A percentile compares a stretch with the other conserved stretches of the same genome.
These are phyloP conservation scores for Cardiospermum halicacabum DNA, from an alignment of 345 rosid species.

Conservation along the genomic window DNA sequence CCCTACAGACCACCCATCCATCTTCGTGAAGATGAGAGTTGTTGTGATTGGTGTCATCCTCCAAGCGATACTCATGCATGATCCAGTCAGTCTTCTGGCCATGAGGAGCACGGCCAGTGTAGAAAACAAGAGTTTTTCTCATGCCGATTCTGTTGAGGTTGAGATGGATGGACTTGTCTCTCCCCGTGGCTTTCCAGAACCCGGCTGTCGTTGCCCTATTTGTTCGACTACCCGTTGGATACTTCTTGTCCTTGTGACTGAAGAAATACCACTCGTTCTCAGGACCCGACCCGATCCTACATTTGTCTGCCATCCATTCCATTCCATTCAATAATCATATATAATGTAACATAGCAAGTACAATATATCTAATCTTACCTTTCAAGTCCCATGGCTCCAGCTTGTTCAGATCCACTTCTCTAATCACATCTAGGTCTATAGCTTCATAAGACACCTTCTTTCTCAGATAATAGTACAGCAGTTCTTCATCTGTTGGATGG, in stretches of 20 bases:
- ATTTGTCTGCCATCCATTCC: constrained; percentile 83
- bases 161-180: constrained; percentile 91
- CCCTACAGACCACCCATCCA: constrained; percentile 66
- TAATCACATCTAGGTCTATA: constrained; percentile 88
- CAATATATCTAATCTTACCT: constrained; percentile 35
- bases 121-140: constrained; percentile 98
- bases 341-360: neutral
- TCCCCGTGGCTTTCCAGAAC: constrained; percentile 99
- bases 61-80: constrained; percentile 98
- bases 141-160: constrained; percentile 79
- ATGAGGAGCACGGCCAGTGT: constrained; percentile 98
- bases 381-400: constrained; percentile 99
- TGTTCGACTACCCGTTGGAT: constrained; percentile 95
- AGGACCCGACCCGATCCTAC: constrained; percentile 91
- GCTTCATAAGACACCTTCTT: constrained; percentile 96
- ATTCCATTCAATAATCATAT: too few species aligned
- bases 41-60: constrained; percentile 35
- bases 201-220: constrained; percentile 97
- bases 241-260: constrained; percentile 99
- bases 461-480: constrained; percentile 81
- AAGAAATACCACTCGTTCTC: constrained; percentile 98
- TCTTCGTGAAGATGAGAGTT: constrained; percentile 48
- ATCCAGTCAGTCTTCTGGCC: constrained; percentile 98
- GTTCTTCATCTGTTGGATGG: constrained; percentile 98
- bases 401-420: constrained; percentile 96